phyloP scores from a whole-genome alignment of 257 asterid species.

The Parsonsia alboflavescens region DNA sequence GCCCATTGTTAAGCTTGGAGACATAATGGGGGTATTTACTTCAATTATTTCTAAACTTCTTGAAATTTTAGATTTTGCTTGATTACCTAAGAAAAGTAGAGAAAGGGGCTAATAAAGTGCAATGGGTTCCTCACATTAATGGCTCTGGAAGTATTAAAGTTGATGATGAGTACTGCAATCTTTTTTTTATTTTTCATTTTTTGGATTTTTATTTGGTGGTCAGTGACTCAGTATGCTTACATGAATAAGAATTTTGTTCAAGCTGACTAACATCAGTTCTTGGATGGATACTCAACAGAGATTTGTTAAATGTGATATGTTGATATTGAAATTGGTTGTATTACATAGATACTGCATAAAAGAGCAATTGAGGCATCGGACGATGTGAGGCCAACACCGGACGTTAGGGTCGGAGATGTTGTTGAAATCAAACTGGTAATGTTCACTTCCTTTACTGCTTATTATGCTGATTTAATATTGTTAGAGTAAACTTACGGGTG shows the following conservation, averaged over 20 bases:
- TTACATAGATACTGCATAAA: conserved; percentile 66
- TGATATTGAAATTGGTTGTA: conserved; percentile 7
- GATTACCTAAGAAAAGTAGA: background rate
- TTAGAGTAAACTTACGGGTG: conserved; percentile 12
- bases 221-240: background rate
- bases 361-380: conserved; percentile 78
- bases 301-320: conserved; percentile 14
- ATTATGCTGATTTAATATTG: background rate
- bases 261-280: background rate
- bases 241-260: background rate
- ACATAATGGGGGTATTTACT: conserved; percentile 79
- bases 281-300: background rate
- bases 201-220: background rate
- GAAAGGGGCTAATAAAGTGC: background rate
- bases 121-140: background rate
- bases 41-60: background rate
- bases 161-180: background rate
- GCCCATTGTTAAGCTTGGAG: conserved; percentile 76
- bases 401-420: conserved; percentile 76
- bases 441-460: background rate
- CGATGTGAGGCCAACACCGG: conserved; percentile 64
- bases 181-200: background rate
- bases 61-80: background rate
- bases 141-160: background rate
- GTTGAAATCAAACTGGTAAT: conserved; percentile 85